phyloP scores from a whole-genome alignment of 768 basidiomycete species.

The Rickenella mellea region DNA sequence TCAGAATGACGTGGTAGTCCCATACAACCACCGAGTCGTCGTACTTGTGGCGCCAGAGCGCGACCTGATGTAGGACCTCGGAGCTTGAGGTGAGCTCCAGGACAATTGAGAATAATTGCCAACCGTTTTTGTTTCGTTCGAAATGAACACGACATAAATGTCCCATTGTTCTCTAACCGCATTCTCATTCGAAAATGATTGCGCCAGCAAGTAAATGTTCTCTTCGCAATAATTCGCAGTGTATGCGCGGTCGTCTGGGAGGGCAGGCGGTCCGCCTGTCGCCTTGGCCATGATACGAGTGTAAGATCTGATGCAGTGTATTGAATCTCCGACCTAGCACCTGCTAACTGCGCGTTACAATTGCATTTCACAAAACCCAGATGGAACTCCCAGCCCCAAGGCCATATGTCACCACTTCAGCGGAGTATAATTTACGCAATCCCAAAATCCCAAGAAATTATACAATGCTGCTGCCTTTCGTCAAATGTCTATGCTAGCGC shows the following conservation, averaged over 20 bases:
- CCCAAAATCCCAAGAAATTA: too few relatives aligned
- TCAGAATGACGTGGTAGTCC: slow-evolving; percentile 69
- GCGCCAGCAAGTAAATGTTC: slow-evolving; percentile 54
- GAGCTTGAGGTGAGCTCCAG: background rate
- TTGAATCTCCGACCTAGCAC: too few relatives aligned
- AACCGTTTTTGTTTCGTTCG: slow-evolving; percentile 51
- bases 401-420: too few relatives aligned
- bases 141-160: slow-evolving; percentile 51
- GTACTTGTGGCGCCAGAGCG: slow-evolving; percentile 52
- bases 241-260: slow-evolving; percentile 36
- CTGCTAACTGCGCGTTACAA: too few relatives aligned
- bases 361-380: too few relatives aligned
- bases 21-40: slow-evolving; percentile 42
- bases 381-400: too few relatives aligned
- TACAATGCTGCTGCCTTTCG: too few relatives aligned
- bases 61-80: slow-evolving; percentile 35
- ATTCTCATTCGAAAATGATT: slow-evolving; percentile 26
- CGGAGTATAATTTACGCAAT: too few relatives aligned
- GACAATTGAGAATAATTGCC: slow-evolving; percentile 9
- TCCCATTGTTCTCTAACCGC: slow-evolving; percentile 32
- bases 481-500: too few relatives aligned
- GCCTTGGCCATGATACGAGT: background rate
- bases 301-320: background rate
- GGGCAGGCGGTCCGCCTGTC: slow-evolving; percentile 11
- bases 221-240: slow-evolving; percentile 66